Conservation (phyloP, 306 rosid species). For the Rubus parviflorus region DNA sequence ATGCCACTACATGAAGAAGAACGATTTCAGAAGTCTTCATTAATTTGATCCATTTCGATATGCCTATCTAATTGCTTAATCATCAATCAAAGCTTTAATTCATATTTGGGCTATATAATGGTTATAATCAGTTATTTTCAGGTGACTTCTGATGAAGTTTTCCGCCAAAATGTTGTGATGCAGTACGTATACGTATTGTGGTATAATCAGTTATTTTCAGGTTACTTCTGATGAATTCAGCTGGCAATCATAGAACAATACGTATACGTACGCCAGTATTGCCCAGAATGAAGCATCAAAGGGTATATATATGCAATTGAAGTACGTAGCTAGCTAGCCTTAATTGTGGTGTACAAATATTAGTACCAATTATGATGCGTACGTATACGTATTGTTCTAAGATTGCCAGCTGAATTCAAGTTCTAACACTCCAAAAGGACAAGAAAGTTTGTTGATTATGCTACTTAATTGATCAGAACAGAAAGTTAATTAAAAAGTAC, state of each 20-base stretch:
- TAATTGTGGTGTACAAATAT: background rate
- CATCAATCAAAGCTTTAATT: background rate
- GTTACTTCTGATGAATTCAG: no score
- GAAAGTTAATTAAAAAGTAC: background rate
- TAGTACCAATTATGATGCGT: background rate
- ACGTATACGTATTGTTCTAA: background rate
- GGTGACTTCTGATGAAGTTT: background rate
- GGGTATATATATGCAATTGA: no score
- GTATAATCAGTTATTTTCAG: no score
- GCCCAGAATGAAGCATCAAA: background rate
- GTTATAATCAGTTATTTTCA: background rate
- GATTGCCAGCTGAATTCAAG: background rate
- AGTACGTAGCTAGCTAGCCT: background rate
- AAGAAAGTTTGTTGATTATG: background rate
- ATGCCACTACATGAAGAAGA: background rate
- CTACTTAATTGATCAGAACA: background rate
- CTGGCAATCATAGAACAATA: no score
- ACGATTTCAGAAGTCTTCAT: background rate
- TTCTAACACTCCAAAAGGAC: background rate
- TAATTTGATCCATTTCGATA: background rate
- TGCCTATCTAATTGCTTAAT: background rate
- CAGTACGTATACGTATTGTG: no score
- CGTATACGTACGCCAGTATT: background rate
- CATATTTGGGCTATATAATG: background rate
- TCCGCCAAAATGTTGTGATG: background rate